Conservation (phyloP, 1,284 basidiomycete species). For the Lignosus rhinocerotis region DNA sequence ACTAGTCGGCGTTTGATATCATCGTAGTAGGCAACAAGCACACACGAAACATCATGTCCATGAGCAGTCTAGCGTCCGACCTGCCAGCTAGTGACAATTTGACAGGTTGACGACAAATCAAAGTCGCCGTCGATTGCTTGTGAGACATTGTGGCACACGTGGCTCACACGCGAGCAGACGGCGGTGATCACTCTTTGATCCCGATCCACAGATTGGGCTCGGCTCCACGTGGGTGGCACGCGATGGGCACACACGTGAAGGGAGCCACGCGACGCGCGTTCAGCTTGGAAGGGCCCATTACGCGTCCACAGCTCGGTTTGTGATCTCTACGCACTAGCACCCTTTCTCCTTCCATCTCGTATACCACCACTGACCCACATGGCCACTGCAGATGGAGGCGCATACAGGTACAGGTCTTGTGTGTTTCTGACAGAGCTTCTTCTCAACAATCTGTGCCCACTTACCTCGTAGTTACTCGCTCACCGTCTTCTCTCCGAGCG, state of each 20-base stretch:
- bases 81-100: no score
- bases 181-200: no score
- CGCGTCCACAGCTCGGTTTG: constrained; percentile 24
- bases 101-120: no score
- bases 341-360: constrained; percentile 8
- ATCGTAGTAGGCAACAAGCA: constrained; percentile 1
- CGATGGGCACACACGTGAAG: constrained; percentile 14
- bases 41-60: no score
- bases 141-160: constrained; percentile 6
- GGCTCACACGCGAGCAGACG: constrained; percentile 3
- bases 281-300: constrained; percentile 18
- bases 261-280: constrained; percentile 16
- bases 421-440: constrained; percentile 14
- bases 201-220: no score
- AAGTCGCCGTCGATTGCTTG: no score
- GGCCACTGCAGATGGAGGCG: constrained; percentile 75
- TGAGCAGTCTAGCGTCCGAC: no score
- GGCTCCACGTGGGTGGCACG: not conserved
- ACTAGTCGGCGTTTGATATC: not conserved
- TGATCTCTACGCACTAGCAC: constrained; percentile 3
- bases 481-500: constrained; percentile 98
- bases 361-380: constrained; percentile 37
- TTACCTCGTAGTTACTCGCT: constrained; percentile 82
- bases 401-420: constrained; percentile 64
- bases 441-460: constrained; percentile 13